Conservation (phyloP, 1,284 basidiomycete species). For the Pterulicium gracile region DNA sequence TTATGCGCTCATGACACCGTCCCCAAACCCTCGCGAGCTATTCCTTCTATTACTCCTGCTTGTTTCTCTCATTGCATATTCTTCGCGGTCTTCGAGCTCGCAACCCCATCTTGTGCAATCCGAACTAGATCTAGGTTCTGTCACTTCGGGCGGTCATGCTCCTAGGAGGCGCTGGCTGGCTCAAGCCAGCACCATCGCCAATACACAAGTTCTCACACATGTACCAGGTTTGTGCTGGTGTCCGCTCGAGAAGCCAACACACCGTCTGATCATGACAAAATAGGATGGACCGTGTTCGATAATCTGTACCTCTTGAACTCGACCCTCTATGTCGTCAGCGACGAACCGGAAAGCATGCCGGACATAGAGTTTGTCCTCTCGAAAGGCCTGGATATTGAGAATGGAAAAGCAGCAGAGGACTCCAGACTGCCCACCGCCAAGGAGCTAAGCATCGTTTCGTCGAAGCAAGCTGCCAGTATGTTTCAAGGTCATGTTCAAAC, state of each 20-base stretch:
- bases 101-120: not conserved
- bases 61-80: not conserved
- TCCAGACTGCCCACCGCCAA: constrained; percentile 58
- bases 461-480: constrained; percentile 51
- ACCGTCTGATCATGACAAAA: not conserved
- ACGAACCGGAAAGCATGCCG: constrained; percentile 43
- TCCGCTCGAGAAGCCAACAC: not conserved
- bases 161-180: not conserved
- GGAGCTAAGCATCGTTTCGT: constrained; percentile 68
- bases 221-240: not conserved
- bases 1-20: no score
- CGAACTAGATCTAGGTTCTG: not conserved
- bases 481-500: constrained; percentile 56
- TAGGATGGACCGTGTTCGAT: constrained; percentile 82
- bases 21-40: not conserved
- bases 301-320: constrained; percentile 69
- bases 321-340: constrained; percentile 62
- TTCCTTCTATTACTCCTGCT: not conserved
- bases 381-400: constrained; percentile 35
- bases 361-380: constrained; percentile 47
- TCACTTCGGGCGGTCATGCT: not conserved
- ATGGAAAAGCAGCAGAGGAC: constrained; percentile 31
- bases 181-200: not conserved
- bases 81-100: not conserved
- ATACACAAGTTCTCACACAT: not conserved